Conservation (phyloP, 2,329 filamentous ascomycete species). For the Fusarium humuli region DNA sequence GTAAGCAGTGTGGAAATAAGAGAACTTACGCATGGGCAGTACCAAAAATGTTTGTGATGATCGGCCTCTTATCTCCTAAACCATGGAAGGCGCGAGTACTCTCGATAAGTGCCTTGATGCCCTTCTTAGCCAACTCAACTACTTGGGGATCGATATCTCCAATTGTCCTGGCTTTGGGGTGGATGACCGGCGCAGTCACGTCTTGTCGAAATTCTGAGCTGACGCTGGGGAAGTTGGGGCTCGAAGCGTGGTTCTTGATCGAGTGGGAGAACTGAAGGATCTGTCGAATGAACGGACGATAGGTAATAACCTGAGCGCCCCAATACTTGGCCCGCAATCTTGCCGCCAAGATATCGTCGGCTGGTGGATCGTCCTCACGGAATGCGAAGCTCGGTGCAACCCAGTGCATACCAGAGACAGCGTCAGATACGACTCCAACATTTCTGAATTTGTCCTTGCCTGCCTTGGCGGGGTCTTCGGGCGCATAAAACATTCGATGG, state of each 20-base stretch:
- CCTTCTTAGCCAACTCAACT: slow-evolving; percentile 67
- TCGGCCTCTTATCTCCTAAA: slow-evolving; percentile 72
- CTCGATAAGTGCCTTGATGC: slow-evolving; percentile 79
- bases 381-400: slow-evolving; percentile 66
- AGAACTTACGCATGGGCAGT: slow-evolving; percentile 91
- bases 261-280: slow-evolving; percentile 64
- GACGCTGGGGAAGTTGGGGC: slow-evolving; percentile 49
- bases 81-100: slow-evolving; percentile 86
- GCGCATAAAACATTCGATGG: slow-evolving; percentile 67
- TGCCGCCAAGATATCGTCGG: slow-evolving; percentile 81
- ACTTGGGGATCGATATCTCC: slow-evolving; percentile 59
- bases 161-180: slow-evolving; percentile 52
- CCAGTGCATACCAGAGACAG: slow-evolving; percentile 58
- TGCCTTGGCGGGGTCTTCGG: slow-evolving; percentile 51
- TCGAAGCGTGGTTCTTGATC: slow-evolving; percentile 51
- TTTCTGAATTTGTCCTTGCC: slow-evolving; percentile 57
- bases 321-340: slow-evolving; percentile 94
- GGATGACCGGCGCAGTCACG: slow-evolving; percentile 53
- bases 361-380: slow-evolving; percentile 75
- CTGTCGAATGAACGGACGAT: slow-evolving; percentile 77
- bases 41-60: slow-evolving; percentile 96
- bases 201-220: slow-evolving; percentile 53
- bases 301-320: slow-evolving; percentile 89
- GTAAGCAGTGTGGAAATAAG: neutral
- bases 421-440: slow-evolving; percentile 60